phyloP scores from a whole-genome alignment of 2,329 filamentous ascomycete species.

The Penicillium brevicompactum region DNA sequence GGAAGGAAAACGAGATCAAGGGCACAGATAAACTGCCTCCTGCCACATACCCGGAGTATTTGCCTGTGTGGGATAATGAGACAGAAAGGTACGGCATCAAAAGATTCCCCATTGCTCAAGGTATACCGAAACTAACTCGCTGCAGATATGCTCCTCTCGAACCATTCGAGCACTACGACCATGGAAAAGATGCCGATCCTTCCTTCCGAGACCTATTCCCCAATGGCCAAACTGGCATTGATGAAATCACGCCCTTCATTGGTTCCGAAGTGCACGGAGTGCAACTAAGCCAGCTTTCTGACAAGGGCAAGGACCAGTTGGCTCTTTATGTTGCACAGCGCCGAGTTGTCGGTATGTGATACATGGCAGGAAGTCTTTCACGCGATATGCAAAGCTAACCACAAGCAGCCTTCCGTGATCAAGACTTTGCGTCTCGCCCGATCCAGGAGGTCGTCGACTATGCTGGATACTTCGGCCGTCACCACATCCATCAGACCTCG shows the following conservation, averaged over 20 bases:
- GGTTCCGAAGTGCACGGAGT: conserved; percentile 72
- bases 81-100: conserved; percentile 35
- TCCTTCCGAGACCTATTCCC: conserved; percentile 69
- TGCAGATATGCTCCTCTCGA: conserved; percentile 62
- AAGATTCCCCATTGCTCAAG: too few relatives aligned
- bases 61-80: conserved; percentile 69
- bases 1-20: conserved; percentile 55
- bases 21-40: conserved; percentile 57
- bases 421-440: conserved; percentile 71
- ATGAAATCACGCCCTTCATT: conserved; percentile 70
- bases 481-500: conserved; percentile 79
- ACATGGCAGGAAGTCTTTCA: not conserved
- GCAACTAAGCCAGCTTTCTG: conserved; percentile 68
- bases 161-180: conserved; percentile 72
- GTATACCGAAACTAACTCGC: not conserved
- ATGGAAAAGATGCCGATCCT: conserved; percentile 73
- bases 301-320: conserved; percentile 74
- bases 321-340: conserved; percentile 53
- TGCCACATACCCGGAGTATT: conserved; percentile 70
- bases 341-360: conserved; percentile 66
- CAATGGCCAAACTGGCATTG: conserved; percentile 45
- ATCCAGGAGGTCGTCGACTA: conserved; percentile 70
- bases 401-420: conserved; percentile 65
- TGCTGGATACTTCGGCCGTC: conserved; percentile 75
- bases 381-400: not conserved